Percentiles rank a stretch among this genome's conserved stretches.
These are phyloP conservation scores for Plicaturopsis crispa DNA, from an alignment of 768 basidiomycete species.

Conservation along the genomic window DNA sequence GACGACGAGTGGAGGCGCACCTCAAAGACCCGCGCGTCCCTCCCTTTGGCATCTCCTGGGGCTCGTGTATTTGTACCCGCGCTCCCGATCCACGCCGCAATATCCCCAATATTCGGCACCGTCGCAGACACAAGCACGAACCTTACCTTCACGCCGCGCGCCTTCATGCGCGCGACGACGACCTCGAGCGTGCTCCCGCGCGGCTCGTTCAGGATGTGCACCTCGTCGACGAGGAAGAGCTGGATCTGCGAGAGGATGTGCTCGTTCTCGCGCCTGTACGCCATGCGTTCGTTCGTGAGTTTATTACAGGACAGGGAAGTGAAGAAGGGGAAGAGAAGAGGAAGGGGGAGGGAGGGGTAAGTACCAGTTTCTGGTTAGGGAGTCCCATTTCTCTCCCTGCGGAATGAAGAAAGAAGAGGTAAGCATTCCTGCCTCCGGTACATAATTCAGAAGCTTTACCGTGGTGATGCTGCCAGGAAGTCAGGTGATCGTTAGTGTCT, in stretches of 20 bases:
- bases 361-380: conserved; percentile 82
- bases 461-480: conserved; percentile 65
- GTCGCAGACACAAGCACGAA: conserved; percentile 92
- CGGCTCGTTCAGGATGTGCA: conserved; percentile 86
- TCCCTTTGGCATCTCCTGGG: conserved; percentile 18
- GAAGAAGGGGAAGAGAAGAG: conserved; percentile 1
- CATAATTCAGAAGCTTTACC: conserved; percentile 29
- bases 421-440: background rate
- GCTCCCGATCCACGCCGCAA: conserved; percentile 90
- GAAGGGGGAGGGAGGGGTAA: conserved; percentile 5
- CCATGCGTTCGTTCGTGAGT: too few relatives aligned
- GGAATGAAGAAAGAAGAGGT: conserved; percentile 3
- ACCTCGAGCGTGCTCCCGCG: conserved; percentile 94
- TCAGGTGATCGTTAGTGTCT: background rate
- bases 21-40: conserved; percentile 60
- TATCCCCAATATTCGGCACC: conserved; percentile 86
- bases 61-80: too few relatives aligned
- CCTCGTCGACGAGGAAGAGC: conserved; percentile 90
- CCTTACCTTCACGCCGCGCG: conserved; percentile 58
- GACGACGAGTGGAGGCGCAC: conserved; percentile 26
- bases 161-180: conserved; percentile 89
- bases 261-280: conserved; percentile 55
- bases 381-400: conserved; percentile 96
- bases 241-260: conserved; percentile 62
- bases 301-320: background rate